A percentile compares a stretch with the other conserved stretches of the same genome.
Evolutionary conservation across 1,284 basidiomycete genomes (phyloP).

Genomic region (Boletus smithii): DNA sequence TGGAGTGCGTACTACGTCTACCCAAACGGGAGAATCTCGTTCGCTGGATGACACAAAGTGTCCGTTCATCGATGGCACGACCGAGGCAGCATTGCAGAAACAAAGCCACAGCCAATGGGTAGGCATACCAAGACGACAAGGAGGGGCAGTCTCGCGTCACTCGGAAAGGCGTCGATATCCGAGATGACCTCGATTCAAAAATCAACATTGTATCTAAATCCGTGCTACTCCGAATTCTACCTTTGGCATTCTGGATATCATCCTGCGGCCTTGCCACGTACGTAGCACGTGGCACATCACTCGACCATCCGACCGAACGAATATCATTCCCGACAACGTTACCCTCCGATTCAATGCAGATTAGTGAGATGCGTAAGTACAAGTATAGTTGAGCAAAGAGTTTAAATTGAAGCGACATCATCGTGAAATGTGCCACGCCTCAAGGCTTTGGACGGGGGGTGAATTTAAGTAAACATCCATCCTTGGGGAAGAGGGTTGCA

Average conservation of each 20-base stretch:
- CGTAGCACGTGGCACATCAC: too few relatives aligned
- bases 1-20: too few relatives aligned
- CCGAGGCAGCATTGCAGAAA: too few relatives aligned
- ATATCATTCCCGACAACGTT: background rate
- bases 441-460: slow-evolving; percentile 45
- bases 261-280: background rate
- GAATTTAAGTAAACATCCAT: slow-evolving; percentile 84
- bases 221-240: background rate
- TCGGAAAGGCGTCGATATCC: background rate
- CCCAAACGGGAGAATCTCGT: too few relatives aligned
- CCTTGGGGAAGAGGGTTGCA: slow-evolving; percentile 93
- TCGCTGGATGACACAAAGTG: too few relatives aligned
- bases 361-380: slow-evolving; percentile 16
- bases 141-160: too few relatives aligned
- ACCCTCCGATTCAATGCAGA: slow-evolving; percentile 1
- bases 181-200: background rate
- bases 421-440: too few relatives aligned
- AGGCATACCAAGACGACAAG: too few relatives aligned
- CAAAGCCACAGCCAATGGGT: too few relatives aligned
- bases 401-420: too few relatives aligned
- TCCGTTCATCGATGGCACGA: too few relatives aligned
- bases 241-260: background rate
- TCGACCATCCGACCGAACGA: background rate
- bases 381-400: background rate
- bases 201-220: background rate